phyloP scores from a whole-genome alignment of 2,329 filamentous ascomycete genomes.

The Thelonectria blattea region DNA sequence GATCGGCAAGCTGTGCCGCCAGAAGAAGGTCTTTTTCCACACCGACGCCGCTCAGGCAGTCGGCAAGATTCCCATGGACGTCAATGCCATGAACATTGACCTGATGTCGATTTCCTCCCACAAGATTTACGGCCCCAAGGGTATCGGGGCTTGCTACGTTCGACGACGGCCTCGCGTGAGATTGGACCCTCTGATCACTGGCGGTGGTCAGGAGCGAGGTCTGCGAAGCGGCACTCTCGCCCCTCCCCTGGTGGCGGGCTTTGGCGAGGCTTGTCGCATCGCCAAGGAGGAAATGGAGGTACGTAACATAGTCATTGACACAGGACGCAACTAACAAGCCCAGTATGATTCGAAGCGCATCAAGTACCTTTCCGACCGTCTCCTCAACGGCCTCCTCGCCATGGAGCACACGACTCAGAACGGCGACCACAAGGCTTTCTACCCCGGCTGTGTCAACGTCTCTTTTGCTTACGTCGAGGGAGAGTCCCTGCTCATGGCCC shows the following conservation, averaged over 20 bases:
- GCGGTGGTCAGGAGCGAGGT: constrained; percentile 94
- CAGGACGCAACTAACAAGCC: constrained; percentile 29
- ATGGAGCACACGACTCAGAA: constrained; percentile 95
- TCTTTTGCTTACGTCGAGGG: constrained; percentile 99
- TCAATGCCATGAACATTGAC: constrained; percentile 98
- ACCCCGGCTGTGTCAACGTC: constrained; percentile 96
- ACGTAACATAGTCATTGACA: constrained; percentile 50
- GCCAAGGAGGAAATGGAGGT: constrained; percentile 90
- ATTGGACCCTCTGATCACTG: constrained; percentile 93
- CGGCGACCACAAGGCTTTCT: constrained; percentile 81
- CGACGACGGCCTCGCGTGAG: constrained; percentile 90
- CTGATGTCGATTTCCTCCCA: constrained; percentile 98
- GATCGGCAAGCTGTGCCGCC: constrained; percentile 90
- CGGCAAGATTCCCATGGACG: constrained; percentile 96
- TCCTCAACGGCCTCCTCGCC: constrained; percentile 80
- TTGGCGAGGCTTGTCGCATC: constrained; percentile 94
- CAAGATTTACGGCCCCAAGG: constrained; percentile 98
- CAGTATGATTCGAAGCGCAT: constrained; percentile 94
- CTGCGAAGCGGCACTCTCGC: constrained; percentile 93
- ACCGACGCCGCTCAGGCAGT: constrained; percentile 96
- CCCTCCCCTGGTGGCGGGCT: constrained; percentile 86
- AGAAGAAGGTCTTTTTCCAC: constrained; percentile 97
- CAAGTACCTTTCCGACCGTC: constrained; percentile 78
- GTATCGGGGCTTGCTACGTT: constrained; percentile 95
- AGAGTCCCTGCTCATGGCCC: constrained; percentile 95